These are phyloP conservation scores for Kokia cookei DNA, from an alignment of 441 rosid species.

Conservation along the genomic window DNA sequence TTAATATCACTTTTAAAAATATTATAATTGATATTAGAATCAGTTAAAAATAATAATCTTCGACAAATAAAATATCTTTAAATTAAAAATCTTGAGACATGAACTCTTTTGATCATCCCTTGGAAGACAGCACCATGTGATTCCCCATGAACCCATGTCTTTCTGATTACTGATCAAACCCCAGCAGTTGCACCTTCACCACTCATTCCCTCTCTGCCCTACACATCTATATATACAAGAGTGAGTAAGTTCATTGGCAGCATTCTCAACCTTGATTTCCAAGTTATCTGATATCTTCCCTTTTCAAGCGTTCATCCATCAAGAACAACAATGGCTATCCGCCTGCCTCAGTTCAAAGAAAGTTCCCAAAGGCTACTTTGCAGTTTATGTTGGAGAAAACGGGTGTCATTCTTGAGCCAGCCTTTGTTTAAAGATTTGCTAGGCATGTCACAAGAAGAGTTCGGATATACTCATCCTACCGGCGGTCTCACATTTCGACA, in stretches of 20 bases:
- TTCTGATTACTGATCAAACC: neutral
- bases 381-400: constrained; percentile 27
- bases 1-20: no score
- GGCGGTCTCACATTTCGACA: constrained; percentile 52
- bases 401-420: constrained; percentile 15
- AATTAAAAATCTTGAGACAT: no score
- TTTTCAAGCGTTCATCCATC: neutral
- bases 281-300: neutral
- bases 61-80: no score
- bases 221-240: constrained; percentile 9
- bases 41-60: no score
- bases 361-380: constrained; percentile 25
- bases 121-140: constrained; percentile 1
- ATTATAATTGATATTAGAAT: no score
- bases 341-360: constrained; percentile 15
- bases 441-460: constrained; percentile 29
- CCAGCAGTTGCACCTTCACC: neutral
- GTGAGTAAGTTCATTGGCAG: neutral
- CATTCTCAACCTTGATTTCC: neutral
- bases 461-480: constrained; percentile 47
- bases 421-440: constrained; percentile 16
- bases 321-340: neutral
- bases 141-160: neutral
- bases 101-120: neutral
- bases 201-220: neutral